Evolutionary conservation across 148 eudicot species (phyloP).

Genomic region (Persicaria maculosa): DNA sequence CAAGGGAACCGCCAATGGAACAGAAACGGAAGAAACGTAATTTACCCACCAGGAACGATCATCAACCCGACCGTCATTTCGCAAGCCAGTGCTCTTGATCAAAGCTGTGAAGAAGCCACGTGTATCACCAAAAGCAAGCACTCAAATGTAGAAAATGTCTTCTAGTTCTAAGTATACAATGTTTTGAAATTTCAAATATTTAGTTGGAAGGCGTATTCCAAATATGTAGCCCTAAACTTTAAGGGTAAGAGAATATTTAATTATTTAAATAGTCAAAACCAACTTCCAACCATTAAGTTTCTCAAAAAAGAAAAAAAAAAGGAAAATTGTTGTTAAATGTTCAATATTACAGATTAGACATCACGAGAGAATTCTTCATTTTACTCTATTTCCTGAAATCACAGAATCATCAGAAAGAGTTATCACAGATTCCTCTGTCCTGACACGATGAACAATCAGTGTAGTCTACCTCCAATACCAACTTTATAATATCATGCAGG

Average conservation of each 20-base stretch:
- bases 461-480: too few species aligned
- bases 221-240: background rate
- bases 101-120: slow-evolving; percentile 46
- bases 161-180: background rate
- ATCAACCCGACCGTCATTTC: slow-evolving; percentile 80
- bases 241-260: background rate
- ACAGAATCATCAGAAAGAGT: background rate
- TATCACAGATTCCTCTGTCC: background rate
- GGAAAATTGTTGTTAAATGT: too few species aligned
- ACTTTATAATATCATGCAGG: background rate
- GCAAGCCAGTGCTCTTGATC: slow-evolving; percentile 71
- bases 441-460: too few species aligned
- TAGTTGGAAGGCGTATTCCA: background rate
- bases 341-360: too few species aligned
- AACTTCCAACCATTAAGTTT: too few species aligned
- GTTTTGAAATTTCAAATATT: background rate
- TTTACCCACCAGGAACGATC: slow-evolving; percentile 87
- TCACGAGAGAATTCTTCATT: too few species aligned
- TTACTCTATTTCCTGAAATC: background rate
- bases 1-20: slow-evolving; percentile 82
- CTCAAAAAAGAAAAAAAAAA: background rate
- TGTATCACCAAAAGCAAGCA: background rate
- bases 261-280: background rate
- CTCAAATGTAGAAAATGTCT: background rate
- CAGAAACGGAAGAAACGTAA: slow-evolving; percentile 71